These are phyloP conservation scores for Mycosphaerelloides madeirae DNA, from an alignment of 2,329 filamentous ascomycete species.

Conservation along the genomic window DNA sequence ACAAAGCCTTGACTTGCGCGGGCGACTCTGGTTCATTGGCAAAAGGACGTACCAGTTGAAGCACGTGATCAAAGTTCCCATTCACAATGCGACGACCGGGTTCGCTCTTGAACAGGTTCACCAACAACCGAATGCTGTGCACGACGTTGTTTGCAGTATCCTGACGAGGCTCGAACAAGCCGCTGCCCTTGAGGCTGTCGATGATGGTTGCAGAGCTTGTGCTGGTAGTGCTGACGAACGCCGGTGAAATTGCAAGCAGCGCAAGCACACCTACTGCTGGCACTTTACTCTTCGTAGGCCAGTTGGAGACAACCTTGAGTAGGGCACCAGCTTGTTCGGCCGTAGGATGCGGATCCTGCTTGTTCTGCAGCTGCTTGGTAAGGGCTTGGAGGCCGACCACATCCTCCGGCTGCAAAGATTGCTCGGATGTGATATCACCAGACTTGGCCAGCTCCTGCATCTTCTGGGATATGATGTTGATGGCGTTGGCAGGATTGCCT, in stretches of 20 bases:
- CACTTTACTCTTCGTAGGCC: constrained; percentile 76
- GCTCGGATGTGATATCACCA: constrained; percentile 33
- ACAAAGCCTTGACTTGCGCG: constrained; percentile 75
- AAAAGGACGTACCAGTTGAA: constrained; percentile 60
- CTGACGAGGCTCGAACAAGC: constrained; percentile 53
- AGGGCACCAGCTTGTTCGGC: constrained; percentile 48
- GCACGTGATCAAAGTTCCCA: constrained; percentile 55
- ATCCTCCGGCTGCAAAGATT: constrained; percentile 69
- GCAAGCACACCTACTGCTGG: constrained; percentile 83
- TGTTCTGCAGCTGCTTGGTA: constrained; percentile 58
- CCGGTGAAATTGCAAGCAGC: constrained; percentile 66
- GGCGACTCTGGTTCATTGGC: constrained; percentile 46
- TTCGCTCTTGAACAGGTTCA: constrained; percentile 75
- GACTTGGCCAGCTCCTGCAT: constrained; percentile 62
- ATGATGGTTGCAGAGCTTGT: constrained; percentile 54
- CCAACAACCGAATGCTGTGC: constrained; percentile 75
- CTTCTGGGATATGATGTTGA: constrained; percentile 64
- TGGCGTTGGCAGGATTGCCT: constrained; percentile 32
- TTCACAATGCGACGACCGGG: constrained; percentile 61
- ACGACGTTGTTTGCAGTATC: constrained; percentile 73
- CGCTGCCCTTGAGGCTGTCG: constrained; percentile 54
- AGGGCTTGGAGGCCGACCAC: constrained; percentile 58
- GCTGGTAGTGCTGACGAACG: constrained; percentile 58
- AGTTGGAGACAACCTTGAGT: constrained; percentile 66
- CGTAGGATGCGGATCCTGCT: constrained; percentile 38